Evolutionary conservation across 169 alveolate genomes (phyloP).

Genomic region (Plasmodium fragile): DNA sequence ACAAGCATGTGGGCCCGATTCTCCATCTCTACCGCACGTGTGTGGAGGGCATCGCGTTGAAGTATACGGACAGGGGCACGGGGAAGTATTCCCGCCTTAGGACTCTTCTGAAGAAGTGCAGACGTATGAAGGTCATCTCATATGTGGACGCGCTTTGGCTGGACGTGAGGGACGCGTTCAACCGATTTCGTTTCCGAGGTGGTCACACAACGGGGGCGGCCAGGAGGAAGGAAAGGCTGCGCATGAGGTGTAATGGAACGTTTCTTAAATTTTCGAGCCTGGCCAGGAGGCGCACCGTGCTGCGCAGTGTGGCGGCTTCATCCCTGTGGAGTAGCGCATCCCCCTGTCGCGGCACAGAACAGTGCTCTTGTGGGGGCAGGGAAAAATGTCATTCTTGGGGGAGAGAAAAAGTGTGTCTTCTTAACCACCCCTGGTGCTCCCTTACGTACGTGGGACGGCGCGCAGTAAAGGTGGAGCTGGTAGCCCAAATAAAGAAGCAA

Average conservation of each 20-base stretch:
- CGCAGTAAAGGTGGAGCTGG: not conserved
- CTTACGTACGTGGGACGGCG: not conserved
- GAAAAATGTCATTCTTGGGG: not conserved
- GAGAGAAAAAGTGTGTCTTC: not conserved
- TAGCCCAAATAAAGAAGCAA: not conserved
- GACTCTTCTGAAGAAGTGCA: not conserved
- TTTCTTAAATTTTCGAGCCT: not conserved
- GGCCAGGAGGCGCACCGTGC: not conserved
- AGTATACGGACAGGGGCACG: not conserved
- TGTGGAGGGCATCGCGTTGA: not conserved
- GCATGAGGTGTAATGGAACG: not conserved
- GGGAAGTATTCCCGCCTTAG: not conserved
- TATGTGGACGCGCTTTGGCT: conserved; percentile 21
- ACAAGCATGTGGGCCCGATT: conserved; percentile 12
- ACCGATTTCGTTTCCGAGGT: not conserved
- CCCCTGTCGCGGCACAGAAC: not conserved
- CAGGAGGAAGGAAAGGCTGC: not conserved
- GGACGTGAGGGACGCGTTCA: conserved; percentile 14
- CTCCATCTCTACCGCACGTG: conserved; percentile 1
- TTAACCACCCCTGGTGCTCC: not conserved
- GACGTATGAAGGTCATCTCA: not conserved
- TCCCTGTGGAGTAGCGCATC: not conserved
- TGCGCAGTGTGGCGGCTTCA: not conserved
- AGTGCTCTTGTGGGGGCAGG: not conserved
- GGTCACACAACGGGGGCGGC: not conserved